Conservation (phyloP, 257 asterid species). For the Anisodus tanguticus region DNA sequence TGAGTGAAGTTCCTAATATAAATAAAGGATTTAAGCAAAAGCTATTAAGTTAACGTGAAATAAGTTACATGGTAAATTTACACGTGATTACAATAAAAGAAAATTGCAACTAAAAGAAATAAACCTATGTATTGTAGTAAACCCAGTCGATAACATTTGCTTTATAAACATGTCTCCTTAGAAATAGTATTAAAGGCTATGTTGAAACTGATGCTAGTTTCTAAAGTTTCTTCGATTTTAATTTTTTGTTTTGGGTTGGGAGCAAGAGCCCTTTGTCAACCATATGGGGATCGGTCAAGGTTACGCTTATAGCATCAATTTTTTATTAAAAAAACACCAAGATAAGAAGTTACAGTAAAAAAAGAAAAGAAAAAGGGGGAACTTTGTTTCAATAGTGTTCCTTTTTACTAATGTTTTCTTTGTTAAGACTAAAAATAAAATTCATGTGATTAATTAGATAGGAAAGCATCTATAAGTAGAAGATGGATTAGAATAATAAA, state of each 20-base stretch:
- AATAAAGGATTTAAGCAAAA: too few relatives aligned
- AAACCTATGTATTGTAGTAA: not conserved
- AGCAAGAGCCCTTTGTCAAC: not conserved
- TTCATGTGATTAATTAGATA: slow-evolving; percentile 32
- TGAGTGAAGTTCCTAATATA: too few relatives aligned
- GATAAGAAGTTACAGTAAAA: not conserved
- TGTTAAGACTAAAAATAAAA: not conserved
- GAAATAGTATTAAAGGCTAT: not conserved
- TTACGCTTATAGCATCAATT: not conserved
- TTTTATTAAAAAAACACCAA: not conserved
- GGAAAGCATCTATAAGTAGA: slow-evolving; percentile 46
- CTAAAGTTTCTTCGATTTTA: not conserved
- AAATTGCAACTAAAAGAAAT: not conserved
- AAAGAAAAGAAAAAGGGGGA: not conserved
- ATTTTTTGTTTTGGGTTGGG: not conserved
- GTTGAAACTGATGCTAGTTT: not conserved
- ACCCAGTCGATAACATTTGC: not conserved
- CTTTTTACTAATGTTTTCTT: not conserved
- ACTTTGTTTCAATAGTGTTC: not conserved
- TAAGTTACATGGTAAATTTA: too few relatives aligned
- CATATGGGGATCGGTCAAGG: not conserved
- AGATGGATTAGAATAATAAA: slow-evolving; percentile 42
- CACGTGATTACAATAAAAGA: not conserved
- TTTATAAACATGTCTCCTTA: not conserved
- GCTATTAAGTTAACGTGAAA: too few relatives aligned